Conservation (phyloP, 2,329 filamentous ascomycete genomes). For the Reticulascus tulasneorum region DNA sequence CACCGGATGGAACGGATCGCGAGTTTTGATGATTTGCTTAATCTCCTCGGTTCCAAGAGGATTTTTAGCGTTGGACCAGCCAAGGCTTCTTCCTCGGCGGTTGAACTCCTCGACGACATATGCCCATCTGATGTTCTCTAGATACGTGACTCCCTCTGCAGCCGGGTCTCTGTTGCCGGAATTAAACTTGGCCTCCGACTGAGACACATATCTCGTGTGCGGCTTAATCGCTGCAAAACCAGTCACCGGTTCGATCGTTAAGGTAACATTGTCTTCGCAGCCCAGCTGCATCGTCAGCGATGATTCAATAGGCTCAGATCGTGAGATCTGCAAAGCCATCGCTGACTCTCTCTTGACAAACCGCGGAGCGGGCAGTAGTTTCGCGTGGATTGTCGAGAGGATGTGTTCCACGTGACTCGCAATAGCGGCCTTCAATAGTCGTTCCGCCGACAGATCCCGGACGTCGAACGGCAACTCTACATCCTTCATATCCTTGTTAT, state of each 20-base stretch:
- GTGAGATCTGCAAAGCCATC: conserved; percentile 54
- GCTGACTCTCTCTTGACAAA: conserved; percentile 58
- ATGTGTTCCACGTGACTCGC: conserved; percentile 71
- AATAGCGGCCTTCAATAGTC: conserved; percentile 69
- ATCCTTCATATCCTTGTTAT: conserved; percentile 70
- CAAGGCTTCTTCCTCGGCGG: conserved; percentile 55
- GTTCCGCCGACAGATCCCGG: conserved; percentile 66
- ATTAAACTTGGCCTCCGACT: conserved; percentile 65
- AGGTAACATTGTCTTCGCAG: conserved; percentile 50
- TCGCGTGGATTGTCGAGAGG: conserved; percentile 61
- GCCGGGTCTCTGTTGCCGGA: conserved; percentile 47
- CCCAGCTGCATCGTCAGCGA: conserved; percentile 67
- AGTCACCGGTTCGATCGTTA: conserved; percentile 73
- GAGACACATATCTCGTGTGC: conserved; percentile 49
- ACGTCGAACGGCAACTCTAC: conserved; percentile 64
- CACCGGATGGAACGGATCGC: conserved; percentile 58
- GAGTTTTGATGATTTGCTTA: conserved; percentile 57
- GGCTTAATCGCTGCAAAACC: conserved; percentile 72
- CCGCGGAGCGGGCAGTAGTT: conserved; percentile 54
- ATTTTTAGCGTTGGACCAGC: conserved; percentile 55
- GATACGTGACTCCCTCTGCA: conserved; percentile 50
- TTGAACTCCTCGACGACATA: conserved; percentile 59
- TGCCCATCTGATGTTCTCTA: conserved; percentile 61
- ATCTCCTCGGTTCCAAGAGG: conserved; percentile 51
- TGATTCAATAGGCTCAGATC: conserved; percentile 62